phyloP scores from a whole-genome alignment of 352 stramenopile genomes.

The Pythium angustatum region DNA sequence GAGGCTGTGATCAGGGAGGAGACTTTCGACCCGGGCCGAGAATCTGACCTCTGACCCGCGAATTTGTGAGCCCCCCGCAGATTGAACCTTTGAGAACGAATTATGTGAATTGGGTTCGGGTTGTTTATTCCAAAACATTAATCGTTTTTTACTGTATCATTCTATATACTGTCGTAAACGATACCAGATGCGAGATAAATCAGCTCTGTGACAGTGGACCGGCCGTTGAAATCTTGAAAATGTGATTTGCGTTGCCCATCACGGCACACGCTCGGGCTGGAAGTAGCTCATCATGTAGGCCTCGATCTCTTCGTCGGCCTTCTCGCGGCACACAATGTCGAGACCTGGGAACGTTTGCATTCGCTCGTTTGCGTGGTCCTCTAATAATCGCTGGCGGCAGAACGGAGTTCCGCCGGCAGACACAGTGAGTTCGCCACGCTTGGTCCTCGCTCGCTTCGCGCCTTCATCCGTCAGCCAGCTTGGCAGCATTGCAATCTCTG shows the following conservation, averaged over 20 bases:
- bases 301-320: conserved; percentile 20
- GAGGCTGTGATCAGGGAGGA: too few relatives aligned
- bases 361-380: not conserved
- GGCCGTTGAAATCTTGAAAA: not conserved
- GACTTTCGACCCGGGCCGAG: too few relatives aligned
- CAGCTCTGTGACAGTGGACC: too few relatives aligned
- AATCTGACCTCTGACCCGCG: too few relatives aligned
- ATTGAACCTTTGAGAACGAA: too few relatives aligned
- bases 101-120: too few relatives aligned
- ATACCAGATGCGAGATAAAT: too few relatives aligned
- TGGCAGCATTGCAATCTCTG: conserved; percentile 12
- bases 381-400: conserved; percentile 7
- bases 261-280: not conserved
- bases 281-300: conserved; percentile 9
- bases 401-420: conserved; percentile 20
- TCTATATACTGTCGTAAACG: too few relatives aligned
- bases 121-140: too few relatives aligned
- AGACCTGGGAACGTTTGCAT: not conserved
- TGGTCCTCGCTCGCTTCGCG: not conserved
- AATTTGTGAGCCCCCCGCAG: too few relatives aligned
- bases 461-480: conserved; percentile 19
- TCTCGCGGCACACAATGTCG: conserved; percentile 16
- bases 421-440: conserved; percentile 8
- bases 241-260: too few relatives aligned
- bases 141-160: too few relatives aligned